Evolutionary conservation across 1,139 yeast species (phyloP), one percentile per base, ranked within the genome.

Genomic region (Candida sojae): DNA sequence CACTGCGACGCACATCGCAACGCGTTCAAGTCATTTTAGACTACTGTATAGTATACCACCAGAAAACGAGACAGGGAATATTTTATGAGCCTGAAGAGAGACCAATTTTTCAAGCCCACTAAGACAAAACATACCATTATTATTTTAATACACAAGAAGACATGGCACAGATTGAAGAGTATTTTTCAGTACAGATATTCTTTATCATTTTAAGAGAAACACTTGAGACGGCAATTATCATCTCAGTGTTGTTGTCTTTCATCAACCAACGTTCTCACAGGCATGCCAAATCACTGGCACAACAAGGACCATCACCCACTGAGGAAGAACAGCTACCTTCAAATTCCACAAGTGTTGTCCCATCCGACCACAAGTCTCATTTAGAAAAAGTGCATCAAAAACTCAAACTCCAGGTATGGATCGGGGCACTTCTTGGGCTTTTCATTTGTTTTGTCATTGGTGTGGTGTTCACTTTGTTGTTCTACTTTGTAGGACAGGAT

Each of bases 181-280:
- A 74, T 57, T 85, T 85, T 61, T 83, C 88, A 4, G 80, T 84
- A 28, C 90, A 86, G 70, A 91, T 89, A 50, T 90, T 90, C 77
- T 90, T 90, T 70, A 89, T 90, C 57, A 90, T 89, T 50, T 79
- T 90, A 53, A 73, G 97, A 61, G 97, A 90, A 68, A 85, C 96
- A 44, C 69, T 90, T 55, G 97, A 90, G 70, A 88, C 96, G 11
- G 96, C 93, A 32, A 84, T 90, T 48, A 85, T 90, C 62, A 85
- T 90, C 30, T 89, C 96, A 13, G 97, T 91, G 28, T 71, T 90
- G 47, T 75, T 90, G 47, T 88, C 96, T 17, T 90, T 90, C 67
- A 75, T 90, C 55, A 83, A 84, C 59, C 95, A 87, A 63, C 75
- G 83, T 52, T 50, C 60, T 11, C 53, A 44, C 40, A 49, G 48